These are phyloP conservation scores for Dactylonectria estremocensis DNA, from an alignment of 2,329 filamentous ascomycete species.

Conservation along the genomic window DNA sequence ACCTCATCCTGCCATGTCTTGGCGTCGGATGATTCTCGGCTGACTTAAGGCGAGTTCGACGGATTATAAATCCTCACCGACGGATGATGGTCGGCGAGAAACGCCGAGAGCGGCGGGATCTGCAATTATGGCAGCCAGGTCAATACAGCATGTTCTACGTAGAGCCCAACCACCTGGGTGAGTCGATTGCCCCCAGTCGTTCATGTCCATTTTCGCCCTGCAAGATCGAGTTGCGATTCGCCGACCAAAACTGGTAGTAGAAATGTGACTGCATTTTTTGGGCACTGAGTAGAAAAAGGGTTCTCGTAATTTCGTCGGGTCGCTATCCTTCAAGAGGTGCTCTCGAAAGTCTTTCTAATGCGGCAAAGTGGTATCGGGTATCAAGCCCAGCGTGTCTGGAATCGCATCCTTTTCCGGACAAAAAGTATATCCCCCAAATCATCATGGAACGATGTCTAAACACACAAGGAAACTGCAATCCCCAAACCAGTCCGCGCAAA, in stretches of 20 bases:
- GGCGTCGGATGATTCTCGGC: constrained; percentile 5
- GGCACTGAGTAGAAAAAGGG: not conserved
- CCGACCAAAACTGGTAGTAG: not conserved
- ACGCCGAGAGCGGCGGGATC: constrained; percentile 27
- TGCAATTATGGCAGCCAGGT: constrained; percentile 16
- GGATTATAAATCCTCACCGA: constrained; percentile 20
- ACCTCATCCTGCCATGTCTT: not conserved
- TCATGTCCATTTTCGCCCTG: not conserved
- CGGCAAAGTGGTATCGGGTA: constrained; percentile 38
- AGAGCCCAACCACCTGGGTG: not conserved
- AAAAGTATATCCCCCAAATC: not conserved
- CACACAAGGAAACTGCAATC: not conserved
- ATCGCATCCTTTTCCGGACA: constrained; percentile 16
- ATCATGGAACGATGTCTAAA: constrained; percentile 10
- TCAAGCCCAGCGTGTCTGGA: constrained; percentile 27
- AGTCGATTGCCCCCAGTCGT: not conserved
- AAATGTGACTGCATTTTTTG: not conserved
- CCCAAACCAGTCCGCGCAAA: not conserved
- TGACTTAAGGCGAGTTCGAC: constrained; percentile 4
- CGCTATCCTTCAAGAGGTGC: not conserved
- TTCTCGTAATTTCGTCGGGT: constrained; percentile 2
- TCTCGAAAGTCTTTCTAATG: constrained; percentile 23
- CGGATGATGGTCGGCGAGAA: not conserved
- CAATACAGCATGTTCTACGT: not conserved
- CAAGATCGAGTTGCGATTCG: not conserved